Base-by-base conservation (phyloP, 2,329 filamentous ascomycete genomes). In the Eurotiales sp. region DNA sequence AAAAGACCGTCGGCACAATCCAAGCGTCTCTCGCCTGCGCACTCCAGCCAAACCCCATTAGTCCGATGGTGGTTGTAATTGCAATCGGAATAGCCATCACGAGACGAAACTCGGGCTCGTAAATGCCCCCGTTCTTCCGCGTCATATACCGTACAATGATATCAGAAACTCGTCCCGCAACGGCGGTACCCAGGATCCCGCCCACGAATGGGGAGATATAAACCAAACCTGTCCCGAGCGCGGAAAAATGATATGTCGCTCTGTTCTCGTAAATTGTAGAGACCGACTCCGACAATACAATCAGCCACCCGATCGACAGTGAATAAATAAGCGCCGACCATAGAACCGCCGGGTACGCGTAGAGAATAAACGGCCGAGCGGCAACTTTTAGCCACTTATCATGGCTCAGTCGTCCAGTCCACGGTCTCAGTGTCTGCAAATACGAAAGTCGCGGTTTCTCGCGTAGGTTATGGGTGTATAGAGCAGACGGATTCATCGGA, bases 11-110 rank as follows among this genome's bases (percentile, higher is more conserved):
- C 0, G 93, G 93, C 0, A 96, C 88, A 47, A 96, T 95, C 88
- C 88, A 97, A 19, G 79, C 76, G 61, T 96, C 83, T 21, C 77
- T 77, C 51, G 85, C 79, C 56, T 89, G 69, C 0, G 87, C 89
- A 8, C 87, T 90, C 93, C 92, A 97, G n/a, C 92, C 92, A 63
- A 93, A 97, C 2, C 90, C 92, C 84, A 96, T 95, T 14, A 97
- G 79, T 0, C 93, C 93, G 27, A 92, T 83, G 1, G 85, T 83
- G 0, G 91, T 96, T 3, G 84, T 83, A 49, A 96, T 62, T 1
- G 86, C 76, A 27, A 96, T 85, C 0, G 91, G 92, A 3, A 86
- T 71, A 0, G 84, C 88, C 92, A 97, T 96, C 39, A 95, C 80
- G 0, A 96, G 80, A 6, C 91, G 83, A 64, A 95, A 97, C 68